These are phyloP conservation scores for Wolfiporia cocos DNA, from an alignment of 1,284 basidiomycete genomes.

Conservation along the genomic window DNA sequence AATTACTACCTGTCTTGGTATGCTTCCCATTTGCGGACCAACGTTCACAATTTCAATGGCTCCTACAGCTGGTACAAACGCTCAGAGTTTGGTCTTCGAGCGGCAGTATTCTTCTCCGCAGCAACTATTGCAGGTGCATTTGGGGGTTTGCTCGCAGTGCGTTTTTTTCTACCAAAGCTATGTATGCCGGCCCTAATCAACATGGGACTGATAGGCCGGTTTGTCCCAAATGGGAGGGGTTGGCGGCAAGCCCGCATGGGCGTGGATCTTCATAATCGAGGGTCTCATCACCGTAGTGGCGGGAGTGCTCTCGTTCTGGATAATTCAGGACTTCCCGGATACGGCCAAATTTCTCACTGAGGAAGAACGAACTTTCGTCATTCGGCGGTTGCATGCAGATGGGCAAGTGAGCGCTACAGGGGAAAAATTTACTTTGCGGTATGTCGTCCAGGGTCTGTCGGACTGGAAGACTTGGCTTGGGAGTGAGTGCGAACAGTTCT, in stretches of 20 bases:
- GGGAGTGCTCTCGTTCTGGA: constrained; percentile 63
- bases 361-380: constrained; percentile 60
- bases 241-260: constrained; percentile 53
- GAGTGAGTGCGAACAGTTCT: constrained; percentile 31
- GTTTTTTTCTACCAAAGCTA: constrained; percentile 9
- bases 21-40: constrained; percentile 14
- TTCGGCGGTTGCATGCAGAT: constrained; percentile 63
- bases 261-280: constrained; percentile 73
- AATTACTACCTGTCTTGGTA: constrained; percentile 68
- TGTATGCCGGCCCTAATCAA: background rate
- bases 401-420: constrained; percentile 70
- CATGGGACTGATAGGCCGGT: constrained; percentile 46
- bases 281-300: constrained; percentile 63
- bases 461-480: constrained; percentile 76
- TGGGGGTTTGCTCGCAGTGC: constrained; percentile 59
- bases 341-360: constrained; percentile 72
- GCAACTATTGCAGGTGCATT: constrained; percentile 72
- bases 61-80: constrained; percentile 39
- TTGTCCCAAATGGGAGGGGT: constrained; percentile 65
- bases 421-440: constrained; percentile 54
- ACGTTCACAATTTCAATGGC: constrained; percentile 2
- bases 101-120: constrained; percentile 71
- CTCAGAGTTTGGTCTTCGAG: constrained; percentile 59
- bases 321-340: constrained; percentile 79
- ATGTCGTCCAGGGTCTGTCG: constrained; percentile 51